Evolutionary conservation across 805 yeast genomes (phyloP).

Genomic region (Blastobotrys mokoenaii): DNA sequence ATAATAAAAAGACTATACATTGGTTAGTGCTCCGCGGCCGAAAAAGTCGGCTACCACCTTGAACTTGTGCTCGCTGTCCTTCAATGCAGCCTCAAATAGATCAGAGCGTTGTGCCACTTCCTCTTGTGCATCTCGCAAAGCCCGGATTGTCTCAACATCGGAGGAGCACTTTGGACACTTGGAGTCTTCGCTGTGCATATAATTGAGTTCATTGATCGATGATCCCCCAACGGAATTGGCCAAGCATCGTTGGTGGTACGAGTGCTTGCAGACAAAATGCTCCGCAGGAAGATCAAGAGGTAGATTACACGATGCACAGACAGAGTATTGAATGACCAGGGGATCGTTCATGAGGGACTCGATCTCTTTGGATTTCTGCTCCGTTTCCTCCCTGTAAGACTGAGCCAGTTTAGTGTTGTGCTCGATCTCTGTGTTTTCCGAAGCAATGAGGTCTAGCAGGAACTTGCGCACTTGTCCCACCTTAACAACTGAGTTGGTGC

Average conservation of each 20-base stretch:
- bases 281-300: constrained; percentile 69
- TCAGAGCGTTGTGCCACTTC: constrained; percentile 56
- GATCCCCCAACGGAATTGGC: constrained; percentile 19
- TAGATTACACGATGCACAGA: constrained; percentile 57
- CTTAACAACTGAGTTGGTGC: constrained; percentile 53
- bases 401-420: constrained; percentile 58
- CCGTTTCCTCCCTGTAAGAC: constrained; percentile 61
- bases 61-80: constrained; percentile 49
- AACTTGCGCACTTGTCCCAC: constrained; percentile 67
- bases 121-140: constrained; percentile 50
- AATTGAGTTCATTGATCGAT: constrained; percentile 16
- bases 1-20: not conserved
- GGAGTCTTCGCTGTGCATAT: constrained; percentile 10
- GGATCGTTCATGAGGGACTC: constrained; percentile 40
- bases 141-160: constrained; percentile 59
- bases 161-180: constrained; percentile 71
- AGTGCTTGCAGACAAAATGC: constrained; percentile 80
- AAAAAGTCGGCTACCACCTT: constrained; percentile 71
- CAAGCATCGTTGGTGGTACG: constrained; percentile 77
- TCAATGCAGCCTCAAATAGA: constrained; percentile 50
- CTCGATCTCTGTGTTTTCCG: constrained; percentile 55
- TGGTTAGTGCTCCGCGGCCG: constrained; percentile 63
- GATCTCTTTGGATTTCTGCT: constrained; percentile 45
- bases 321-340: constrained; percentile 49
- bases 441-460: constrained; percentile 50